Percentiles rank a stretch among this genome's conserved stretches.
Conservation (phyloP, 163 green algal species). For the Chlorella variabilis region DNA sequence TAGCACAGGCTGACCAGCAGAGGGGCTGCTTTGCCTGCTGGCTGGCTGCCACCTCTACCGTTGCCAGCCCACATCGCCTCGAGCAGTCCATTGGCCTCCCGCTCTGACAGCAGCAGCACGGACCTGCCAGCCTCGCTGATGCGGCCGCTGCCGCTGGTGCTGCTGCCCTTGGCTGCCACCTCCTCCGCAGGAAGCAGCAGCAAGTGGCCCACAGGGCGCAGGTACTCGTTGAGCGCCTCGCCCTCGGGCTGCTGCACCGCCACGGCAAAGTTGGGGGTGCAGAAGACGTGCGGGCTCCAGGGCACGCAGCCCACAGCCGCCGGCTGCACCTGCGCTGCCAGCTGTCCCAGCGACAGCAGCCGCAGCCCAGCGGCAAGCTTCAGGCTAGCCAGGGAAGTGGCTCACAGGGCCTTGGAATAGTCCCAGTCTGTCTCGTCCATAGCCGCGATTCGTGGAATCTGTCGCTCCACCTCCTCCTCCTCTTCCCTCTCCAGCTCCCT, state of each 20-base stretch:
- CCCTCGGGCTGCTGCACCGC: not conserved
- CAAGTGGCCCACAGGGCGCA: constrained; percentile 45
- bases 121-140: not conserved
- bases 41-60: not conserved
- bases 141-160: too few species aligned
- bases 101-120: constrained; percentile 62
- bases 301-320: not conserved
- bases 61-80: constrained; percentile 17
- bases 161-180: not conserved
- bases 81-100: constrained; percentile 57
- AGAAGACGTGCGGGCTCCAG: constrained; percentile 41
- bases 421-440: constrained; percentile 47
- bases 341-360: not conserved
- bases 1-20: constrained; percentile 47
- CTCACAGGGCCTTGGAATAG: constrained; percentile 20
- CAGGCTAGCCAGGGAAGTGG: not conserved
- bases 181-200: constrained; percentile 44
- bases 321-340: not conserved
- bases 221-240: constrained; percentile 39
- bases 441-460: constrained; percentile 34
- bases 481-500: constrained; percentile 61
- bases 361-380: not conserved
- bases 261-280: constrained; percentile 54
- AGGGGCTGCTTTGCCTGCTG: not conserved
- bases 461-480: constrained; percentile 58